Percentiles rank a stretch among this genome's conserved stretches.
Conservation (phyloP, 208 protist genomes). For the Wallacemonas sp. region DNA sequence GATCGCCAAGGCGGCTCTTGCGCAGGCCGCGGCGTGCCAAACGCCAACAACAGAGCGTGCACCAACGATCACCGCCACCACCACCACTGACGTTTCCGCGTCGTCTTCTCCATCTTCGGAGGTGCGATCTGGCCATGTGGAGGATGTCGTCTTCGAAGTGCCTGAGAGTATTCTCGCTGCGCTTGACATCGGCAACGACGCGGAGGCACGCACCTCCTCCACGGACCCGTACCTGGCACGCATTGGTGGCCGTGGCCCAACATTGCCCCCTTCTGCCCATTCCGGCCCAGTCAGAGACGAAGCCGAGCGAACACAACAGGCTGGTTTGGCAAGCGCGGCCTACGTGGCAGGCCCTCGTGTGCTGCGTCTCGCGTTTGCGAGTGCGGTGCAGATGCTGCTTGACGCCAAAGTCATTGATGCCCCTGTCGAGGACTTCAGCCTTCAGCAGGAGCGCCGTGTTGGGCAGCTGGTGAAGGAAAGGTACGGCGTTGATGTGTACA, state of each 20-base stretch:
- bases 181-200: conserved; percentile 23
- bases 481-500: conserved; percentile 98
- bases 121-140: background rate
- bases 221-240: conserved; percentile 52
- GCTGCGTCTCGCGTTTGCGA: conserved; percentile 55
- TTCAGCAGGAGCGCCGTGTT: conserved; percentile 90
- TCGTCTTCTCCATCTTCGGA: background rate
- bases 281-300: background rate
- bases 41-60: background rate
- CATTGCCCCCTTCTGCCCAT: background rate
- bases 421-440: conserved; percentile 79
- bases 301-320: no score
- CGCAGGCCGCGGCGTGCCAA: background rate
- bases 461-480: conserved; percentile 95
- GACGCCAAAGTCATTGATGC: conserved; percentile 20
- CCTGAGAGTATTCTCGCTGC: conserved; percentile 18
- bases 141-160: conserved; percentile 38
- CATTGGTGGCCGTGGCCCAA: conserved; percentile 28
- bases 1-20: conserved; percentile 15
- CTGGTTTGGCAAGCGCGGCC: background rate
- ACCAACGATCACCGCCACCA: background rate
- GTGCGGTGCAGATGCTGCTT: conserved; percentile 45
- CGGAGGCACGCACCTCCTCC: background rate
- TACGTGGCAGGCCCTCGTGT: conserved; percentile 19
- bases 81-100: background rate